A percentile compares a stretch with the other conserved stretches of the same genome.
Conservation (phyloP, 2,329 filamentous ascomycete species). For the Dactylellina parvicollis region DNA sequence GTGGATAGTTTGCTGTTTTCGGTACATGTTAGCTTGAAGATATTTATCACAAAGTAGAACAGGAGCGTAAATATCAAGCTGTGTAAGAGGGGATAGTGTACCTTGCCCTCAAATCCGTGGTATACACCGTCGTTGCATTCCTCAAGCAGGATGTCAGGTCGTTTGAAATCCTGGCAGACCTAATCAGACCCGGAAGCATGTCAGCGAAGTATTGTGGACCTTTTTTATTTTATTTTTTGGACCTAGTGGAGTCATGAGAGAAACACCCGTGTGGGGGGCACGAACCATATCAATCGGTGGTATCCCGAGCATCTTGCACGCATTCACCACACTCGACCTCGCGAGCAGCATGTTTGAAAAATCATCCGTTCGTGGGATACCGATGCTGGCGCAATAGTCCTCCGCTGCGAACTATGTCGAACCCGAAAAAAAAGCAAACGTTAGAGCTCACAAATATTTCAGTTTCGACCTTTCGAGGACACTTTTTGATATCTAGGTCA, state of each 20-base stretch:
- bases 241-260: no score
- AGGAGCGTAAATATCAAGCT: not conserved
- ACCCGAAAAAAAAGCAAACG: no score
- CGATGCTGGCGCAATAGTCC: conserved; percentile 37
- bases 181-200: no score
- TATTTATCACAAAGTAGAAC: not conserved
- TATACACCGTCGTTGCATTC: conserved; percentile 27
- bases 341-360: conserved; percentile 36
- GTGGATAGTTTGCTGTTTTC: conserved; percentile 42
- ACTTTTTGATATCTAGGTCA: not conserved
- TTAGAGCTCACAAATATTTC: no score
- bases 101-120: conserved; percentile 47
- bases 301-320: conserved; percentile 14
- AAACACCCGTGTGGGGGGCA: no score
- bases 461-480: no score
- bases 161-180: conserved; percentile 40
- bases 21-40: not conserved
- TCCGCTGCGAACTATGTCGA: conserved; percentile 36
- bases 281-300: conserved; percentile 46
- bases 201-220: no score
- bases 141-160: conserved; percentile 6
- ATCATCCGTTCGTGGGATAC: conserved; percentile 25
- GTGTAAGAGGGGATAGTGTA: not conserved
- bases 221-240: no score
- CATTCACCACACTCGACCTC: conserved; percentile 21